Conservation (phyloP, 2,329 filamentous ascomycete genomes). For the Alternaria consortialis region DNA sequence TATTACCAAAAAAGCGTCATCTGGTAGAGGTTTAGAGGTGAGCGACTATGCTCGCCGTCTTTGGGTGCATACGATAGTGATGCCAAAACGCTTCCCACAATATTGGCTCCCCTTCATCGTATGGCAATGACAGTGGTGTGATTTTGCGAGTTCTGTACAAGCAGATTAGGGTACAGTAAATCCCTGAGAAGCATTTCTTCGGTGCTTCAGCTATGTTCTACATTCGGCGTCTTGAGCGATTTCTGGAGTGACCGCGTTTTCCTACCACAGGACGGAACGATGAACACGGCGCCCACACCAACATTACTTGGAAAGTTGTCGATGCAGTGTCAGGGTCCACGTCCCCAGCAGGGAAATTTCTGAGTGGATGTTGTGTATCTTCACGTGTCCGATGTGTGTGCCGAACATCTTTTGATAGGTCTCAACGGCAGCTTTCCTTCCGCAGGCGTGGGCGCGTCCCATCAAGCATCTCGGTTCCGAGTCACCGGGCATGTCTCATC, state of each 20-base stretch:
- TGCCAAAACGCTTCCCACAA: background rate
- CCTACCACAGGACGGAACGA: background rate
- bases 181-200: background rate
- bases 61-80: background rate
- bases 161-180: background rate
- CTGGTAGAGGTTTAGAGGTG: conserved; percentile 19
- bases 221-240: background rate
- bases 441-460: background rate
- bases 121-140: background rate
- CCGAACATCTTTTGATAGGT: background rate
- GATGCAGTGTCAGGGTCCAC: background rate
- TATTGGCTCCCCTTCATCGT: background rate
- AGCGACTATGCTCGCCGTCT: conserved; percentile 1
- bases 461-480: conserved; percentile 3
- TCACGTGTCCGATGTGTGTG: background rate
- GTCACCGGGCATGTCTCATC: conserved; percentile 26
- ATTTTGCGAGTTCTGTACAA: background rate
- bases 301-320: background rate
- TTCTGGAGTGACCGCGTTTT: background rate
- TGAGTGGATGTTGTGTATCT: conserved; percentile 1
- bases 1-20: background rate
- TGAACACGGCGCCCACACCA: background rate
- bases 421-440: background rate
- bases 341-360: no score
- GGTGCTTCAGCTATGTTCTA: background rate